phyloP scores from a whole-genome alignment of 371 early-diverging fungal species.

The Syncephalastrum contaminatum region DNA sequence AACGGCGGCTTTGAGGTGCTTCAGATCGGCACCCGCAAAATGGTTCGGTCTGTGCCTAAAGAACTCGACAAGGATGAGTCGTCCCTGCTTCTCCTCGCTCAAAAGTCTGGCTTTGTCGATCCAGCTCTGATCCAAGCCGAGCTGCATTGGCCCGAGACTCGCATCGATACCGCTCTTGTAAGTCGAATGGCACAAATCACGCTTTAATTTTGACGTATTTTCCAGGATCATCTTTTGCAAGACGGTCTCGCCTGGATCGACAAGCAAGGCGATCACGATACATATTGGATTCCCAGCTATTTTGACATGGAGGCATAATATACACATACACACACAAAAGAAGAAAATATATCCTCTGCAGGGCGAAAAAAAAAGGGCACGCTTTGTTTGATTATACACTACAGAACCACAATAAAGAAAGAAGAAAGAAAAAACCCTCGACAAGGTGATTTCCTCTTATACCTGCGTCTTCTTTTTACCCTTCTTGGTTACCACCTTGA shows the following conservation, averaged over 20 bases:
- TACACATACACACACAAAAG: neutral
- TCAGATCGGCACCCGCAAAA: slow-evolving; percentile 69
- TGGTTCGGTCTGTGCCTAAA: slow-evolving; percentile 88
- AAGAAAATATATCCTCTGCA: no score
- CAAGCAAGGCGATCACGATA: slow-evolving; percentile 49
- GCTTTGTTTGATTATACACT: no score
- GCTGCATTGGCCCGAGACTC: slow-evolving; percentile 63
- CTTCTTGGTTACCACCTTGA: slow-evolving; percentile 61
- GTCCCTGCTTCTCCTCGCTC: slow-evolving; percentile 66
- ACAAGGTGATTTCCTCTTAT: neutral
- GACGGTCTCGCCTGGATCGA: slow-evolving; percentile 89
- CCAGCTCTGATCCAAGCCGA: slow-evolving; percentile 45
- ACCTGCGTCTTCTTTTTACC: slow-evolving; percentile 40
- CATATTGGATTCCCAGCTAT: slow-evolving; percentile 86
- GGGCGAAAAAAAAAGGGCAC: no score
- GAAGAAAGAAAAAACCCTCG: neutral
- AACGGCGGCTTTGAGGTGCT: slow-evolving; percentile 86
- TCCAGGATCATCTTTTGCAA: slow-evolving; percentile 70
- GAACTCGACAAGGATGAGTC: slow-evolving; percentile 87
- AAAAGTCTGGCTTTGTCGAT: slow-evolving; percentile 71
- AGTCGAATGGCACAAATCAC: slow-evolving; percentile 8
- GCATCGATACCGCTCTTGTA: slow-evolving; percentile 50
- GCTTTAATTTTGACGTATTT: slow-evolving; percentile 7
- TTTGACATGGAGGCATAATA: slow-evolving; percentile 36
- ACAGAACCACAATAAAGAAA: neutral